Base-by-base conservation (phyloP, 1,284 basidiomycete species). In the Hypsizygus ulmarius region DNA sequence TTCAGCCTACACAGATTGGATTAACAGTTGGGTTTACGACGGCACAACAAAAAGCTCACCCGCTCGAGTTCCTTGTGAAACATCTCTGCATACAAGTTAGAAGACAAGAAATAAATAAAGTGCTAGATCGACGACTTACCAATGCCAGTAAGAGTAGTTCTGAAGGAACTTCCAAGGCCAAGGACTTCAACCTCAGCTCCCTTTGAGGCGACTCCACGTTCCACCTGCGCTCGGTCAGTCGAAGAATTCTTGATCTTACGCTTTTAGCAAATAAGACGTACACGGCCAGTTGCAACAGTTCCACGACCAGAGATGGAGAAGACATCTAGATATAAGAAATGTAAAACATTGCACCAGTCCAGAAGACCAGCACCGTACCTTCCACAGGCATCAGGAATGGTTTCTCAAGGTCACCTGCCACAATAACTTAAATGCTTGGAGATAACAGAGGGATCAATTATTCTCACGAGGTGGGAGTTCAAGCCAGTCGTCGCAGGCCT, bases 1-100 rank as follows among this genome's bases (percentile, higher is more conserved):
- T 71, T 98, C 93, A 55, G 93, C 96, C 84, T 86, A 51, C 36
- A 48, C 11, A 29, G 36, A 29, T 29, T 2, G 19, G 14, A 44
- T 41, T 50, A 44, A 51, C 16, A 21, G 21, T 37, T 34, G 11
- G 11, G 39, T 9, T 39, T 12, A 32, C 34, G 12, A 21, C n/a
- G 37, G 42, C 32, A 16, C 28, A 38, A 42, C 30, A 8, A 59
- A 4, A 16, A 15, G 33, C 77, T 44, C 68, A 85, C 86, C 52
- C 94, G 84, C 48, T 99, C 97, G 53, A 99, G 83, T 75, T 99
- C 97, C 79, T 97, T 98, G 81, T 97, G 95, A 87, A 99, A 99
- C 92, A 97, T 98, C 73, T 99, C 96, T 90, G 57, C 10, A 37
- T 11, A 8, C 57, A 54, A 44, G 19, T 36, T 18, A 43, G 25